phyloP scores from a whole-genome alignment of 768 basidiomycete species.

The Phaeotremella skinneri region DNA sequence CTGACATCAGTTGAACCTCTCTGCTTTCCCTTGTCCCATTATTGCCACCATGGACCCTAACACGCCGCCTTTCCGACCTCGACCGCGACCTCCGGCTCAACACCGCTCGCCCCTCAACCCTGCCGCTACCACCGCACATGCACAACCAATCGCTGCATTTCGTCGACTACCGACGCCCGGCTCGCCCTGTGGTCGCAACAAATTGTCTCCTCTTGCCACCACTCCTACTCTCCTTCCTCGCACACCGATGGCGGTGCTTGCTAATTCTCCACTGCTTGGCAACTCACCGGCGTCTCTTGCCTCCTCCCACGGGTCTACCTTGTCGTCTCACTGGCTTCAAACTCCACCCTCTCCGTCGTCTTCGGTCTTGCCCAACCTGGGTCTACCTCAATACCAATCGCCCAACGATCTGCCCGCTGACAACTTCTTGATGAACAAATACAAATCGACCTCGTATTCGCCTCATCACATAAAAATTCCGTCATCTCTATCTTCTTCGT shows the following conservation, averaged over 20 bases:
- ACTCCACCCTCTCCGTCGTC: slow-evolving; percentile 17
- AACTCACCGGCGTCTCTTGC: slow-evolving; percentile 14
- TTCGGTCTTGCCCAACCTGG: slow-evolving; percentile 5
- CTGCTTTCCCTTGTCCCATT: slow-evolving; percentile 2
- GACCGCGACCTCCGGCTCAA: not conserved
- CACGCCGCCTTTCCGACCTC: not conserved
- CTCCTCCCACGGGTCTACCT: slow-evolving; percentile 1
- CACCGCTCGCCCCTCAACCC: not conserved
- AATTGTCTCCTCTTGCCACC: slow-evolving; percentile 10
- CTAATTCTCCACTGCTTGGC: slow-evolving; percentile 23
- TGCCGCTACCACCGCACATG: slow-evolving; percentile 4
- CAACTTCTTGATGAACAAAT: not conserved
- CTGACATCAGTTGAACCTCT: too few species aligned
- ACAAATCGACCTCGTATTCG: slow-evolving; percentile 1
- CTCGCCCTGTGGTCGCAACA: slow-evolving; percentile 13
- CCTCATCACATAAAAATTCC: slow-evolving; percentile 25
- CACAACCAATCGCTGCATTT: slow-evolving; percentile 2
- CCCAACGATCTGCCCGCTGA: slow-evolving; percentile 11
- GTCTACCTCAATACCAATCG: slow-evolving; percentile 1
- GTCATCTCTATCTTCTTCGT: slow-evolving; percentile 5
- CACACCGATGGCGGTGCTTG: slow-evolving; percentile 32
- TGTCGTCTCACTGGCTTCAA: slow-evolving; percentile 10
- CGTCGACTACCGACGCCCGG: not conserved
- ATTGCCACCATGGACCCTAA: not conserved
- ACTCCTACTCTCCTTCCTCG: slow-evolving; percentile 32